A percentile compares a stretch with the other conserved stretches of the same genome.
phyloP scores from a whole-genome alignment of 768 basidiomycete species.

The Leucosporidium yakuticum region DNA sequence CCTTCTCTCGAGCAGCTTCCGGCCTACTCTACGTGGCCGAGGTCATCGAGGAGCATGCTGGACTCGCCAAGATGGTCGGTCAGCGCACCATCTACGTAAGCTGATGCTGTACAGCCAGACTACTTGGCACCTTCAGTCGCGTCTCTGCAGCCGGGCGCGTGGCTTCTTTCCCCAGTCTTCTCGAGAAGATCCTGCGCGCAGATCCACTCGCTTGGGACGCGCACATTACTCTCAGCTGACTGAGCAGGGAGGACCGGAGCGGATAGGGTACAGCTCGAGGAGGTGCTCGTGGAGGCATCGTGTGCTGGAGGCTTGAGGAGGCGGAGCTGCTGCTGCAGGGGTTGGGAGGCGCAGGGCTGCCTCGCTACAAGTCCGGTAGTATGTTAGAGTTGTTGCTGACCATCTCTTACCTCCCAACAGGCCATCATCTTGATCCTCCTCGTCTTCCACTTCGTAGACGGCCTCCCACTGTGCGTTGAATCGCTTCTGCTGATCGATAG shows the following conservation, averaged over 20 bases:
- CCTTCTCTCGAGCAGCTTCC: conserved; percentile 56
- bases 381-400: background rate
- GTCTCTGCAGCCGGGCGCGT: background rate
- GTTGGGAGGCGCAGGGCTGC: too few relatives aligned
- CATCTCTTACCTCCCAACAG: conserved; percentile 46
- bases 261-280: too few relatives aligned
- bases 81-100: conserved; percentile 55
- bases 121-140: background rate
- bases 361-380: too few relatives aligned
- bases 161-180: conserved; percentile 5
- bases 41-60: conserved; percentile 88
- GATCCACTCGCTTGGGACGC: background rate
- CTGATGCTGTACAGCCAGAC: background rate
- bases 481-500: background rate
- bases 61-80: conserved; percentile 71
- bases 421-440: conserved; percentile 69
- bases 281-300: too few relatives aligned
- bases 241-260: too few relatives aligned
- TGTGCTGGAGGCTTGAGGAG: too few relatives aligned
- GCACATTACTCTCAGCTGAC: too few relatives aligned
- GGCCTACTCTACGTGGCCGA: conserved; percentile 75
- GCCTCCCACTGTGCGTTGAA: conserved; percentile 56
- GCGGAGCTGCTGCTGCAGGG: too few relatives aligned
- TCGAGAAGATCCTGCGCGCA: background rate
- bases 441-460: conserved; percentile 69